Percentiles rank a stretch among this genome's conserved stretches.
Conservation (phyloP, 805 yeast species). For the Starmerella khaoyaiensis region DNA sequence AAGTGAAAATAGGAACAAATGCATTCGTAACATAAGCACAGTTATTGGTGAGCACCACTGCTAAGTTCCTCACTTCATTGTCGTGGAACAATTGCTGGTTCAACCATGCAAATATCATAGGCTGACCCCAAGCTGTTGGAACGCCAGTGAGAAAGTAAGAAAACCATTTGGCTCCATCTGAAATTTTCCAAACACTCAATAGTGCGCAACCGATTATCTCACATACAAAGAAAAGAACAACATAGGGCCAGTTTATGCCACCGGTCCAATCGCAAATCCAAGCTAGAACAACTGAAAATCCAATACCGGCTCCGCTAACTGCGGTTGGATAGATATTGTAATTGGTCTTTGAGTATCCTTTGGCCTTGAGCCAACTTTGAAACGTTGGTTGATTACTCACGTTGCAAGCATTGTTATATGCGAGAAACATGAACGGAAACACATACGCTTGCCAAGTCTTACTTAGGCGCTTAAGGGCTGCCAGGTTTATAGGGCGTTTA, state of each 20-base stretch:
- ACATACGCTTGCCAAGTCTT: slow-evolving; percentile 37
- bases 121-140: slow-evolving; percentile 43
- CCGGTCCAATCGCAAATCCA: slow-evolving; percentile 31
- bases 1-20: slow-evolving; percentile 34
- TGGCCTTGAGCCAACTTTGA: slow-evolving; percentile 35
- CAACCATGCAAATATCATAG: slow-evolving; percentile 45
- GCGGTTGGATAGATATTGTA: slow-evolving; percentile 35
- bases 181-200: slow-evolving; percentile 38
- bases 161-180: slow-evolving; percentile 39
- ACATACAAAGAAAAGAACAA: slow-evolving; percentile 30
- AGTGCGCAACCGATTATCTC: slow-evolving; percentile 33
- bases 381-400: slow-evolving; percentile 35
- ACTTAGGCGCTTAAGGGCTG: slow-evolving; percentile 30
- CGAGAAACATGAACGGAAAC: slow-evolving; percentile 33
- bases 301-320: slow-evolving; percentile 32
- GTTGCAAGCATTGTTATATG: slow-evolving; percentile 30
- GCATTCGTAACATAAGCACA: slow-evolving; percentile 34
- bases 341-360: slow-evolving; percentile 26
- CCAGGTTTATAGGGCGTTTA: slow-evolving; percentile 27
- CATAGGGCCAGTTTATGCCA: slow-evolving; percentile 31
- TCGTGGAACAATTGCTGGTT: slow-evolving; percentile 35
- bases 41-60: slow-evolving; percentile 33
- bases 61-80: slow-evolving; percentile 30
- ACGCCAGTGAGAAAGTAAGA: slow-evolving; percentile 37
- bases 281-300: slow-evolving; percentile 28